These are phyloP conservation scores for Solanum arcanum DNA, from an alignment of 257 asterid genomes.

Conservation along the genomic window DNA sequence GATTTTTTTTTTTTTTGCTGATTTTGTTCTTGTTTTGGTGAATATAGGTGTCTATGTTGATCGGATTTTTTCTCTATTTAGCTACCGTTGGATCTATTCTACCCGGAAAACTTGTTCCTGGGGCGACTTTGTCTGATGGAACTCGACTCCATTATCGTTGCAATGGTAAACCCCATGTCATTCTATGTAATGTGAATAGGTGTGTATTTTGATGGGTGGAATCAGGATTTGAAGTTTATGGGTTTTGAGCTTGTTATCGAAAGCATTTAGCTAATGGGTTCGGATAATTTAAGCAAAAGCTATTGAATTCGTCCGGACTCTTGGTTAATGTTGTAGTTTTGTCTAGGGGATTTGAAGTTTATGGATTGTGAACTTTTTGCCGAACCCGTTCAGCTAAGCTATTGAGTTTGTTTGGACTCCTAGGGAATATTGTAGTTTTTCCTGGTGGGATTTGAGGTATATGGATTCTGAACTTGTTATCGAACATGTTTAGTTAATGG, in stretches of 20 bases:
- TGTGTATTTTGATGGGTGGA: not conserved
- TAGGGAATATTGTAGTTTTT: not conserved
- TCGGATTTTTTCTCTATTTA: slow-evolving; percentile 48
- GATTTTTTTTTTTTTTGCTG: not conserved
- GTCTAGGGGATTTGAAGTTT: not conserved
- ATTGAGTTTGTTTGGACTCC: not conserved
- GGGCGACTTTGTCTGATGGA: slow-evolving; percentile 62
- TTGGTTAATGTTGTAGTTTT: not conserved
- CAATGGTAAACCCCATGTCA: slow-evolving; percentile 37
- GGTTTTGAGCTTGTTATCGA: not conserved
- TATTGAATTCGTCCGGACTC: not conserved
- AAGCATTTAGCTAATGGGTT: not conserved
- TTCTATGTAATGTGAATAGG: not conserved
- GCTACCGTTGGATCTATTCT: slow-evolving; percentile 71
- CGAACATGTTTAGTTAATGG: not conserved
- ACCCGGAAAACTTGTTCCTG: slow-evolving; percentile 68
- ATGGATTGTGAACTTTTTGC: not conserved
- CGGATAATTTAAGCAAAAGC: not conserved
- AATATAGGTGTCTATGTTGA: slow-evolving; percentile 47
- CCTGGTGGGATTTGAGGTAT: not conserved
- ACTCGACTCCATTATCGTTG: slow-evolving; percentile 74
- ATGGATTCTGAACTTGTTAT: not conserved
- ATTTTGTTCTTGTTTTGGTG: not conserved
- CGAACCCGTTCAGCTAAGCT: not conserved
- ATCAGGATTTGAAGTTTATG: not conserved